phyloP scores from a whole-genome alignment of 257 asterid genomes.

The Solanum chaucha region DNA sequence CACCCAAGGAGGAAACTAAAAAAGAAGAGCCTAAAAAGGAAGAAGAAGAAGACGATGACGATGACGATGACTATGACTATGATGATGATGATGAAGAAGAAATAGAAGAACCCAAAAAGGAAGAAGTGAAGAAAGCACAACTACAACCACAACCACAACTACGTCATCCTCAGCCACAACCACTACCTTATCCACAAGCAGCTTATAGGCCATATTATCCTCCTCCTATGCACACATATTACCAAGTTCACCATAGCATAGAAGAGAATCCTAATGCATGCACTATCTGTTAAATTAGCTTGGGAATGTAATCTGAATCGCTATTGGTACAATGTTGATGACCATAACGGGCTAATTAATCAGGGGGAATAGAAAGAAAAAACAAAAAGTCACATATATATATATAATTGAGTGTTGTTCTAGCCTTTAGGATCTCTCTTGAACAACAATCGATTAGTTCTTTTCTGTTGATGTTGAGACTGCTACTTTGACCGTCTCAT shows the following conservation, averaged over 20 bases:
- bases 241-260: conserved; percentile 42
- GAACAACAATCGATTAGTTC: background rate
- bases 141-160: background rate
- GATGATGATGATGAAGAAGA: too few relatives aligned
- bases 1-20: conserved; percentile 25
- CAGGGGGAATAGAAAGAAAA: background rate
- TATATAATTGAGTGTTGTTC: background rate
- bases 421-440: background rate
- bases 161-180: background rate
- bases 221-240: conserved; percentile 36
- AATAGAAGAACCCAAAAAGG: background rate
- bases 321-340: background rate
- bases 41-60: conserved; percentile 15
- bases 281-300: conserved; percentile 18
- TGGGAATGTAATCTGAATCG: background rate
- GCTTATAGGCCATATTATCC: conserved; percentile 27
- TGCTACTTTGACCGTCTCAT: background rate
- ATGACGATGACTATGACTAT: conserved; percentile 4
- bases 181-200: background rate
- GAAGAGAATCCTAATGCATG: conserved; percentile 73
- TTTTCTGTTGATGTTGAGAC: background rate
- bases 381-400: background rate
- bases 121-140: background rate
- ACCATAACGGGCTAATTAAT: background rate
- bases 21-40: conserved; percentile 8